Percentiles rank a stretch among this genome's conserved stretches.
phyloP scores from a whole-genome alignment of 306 rosid genomes.

The Biancaea sappan region DNA sequence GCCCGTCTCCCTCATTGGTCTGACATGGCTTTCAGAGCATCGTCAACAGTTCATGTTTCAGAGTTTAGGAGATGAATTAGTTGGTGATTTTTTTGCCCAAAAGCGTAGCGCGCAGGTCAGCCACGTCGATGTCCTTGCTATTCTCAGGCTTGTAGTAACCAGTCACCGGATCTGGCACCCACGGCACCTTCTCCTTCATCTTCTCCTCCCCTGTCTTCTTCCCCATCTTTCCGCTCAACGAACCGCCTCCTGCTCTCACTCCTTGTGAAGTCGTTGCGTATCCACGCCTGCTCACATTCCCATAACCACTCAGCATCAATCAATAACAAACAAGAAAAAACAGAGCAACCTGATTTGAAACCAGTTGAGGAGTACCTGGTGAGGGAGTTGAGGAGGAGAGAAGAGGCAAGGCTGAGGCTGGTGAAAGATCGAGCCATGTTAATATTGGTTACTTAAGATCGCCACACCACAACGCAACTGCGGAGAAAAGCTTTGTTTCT shows the following conservation, averaged over 20 bases:
- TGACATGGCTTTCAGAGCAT: no score
- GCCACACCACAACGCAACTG: no score
- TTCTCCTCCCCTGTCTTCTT: constrained; percentile 54
- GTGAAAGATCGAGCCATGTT: constrained; percentile 80
- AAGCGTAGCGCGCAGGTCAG: constrained; percentile 68
- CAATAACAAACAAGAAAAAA: no score
- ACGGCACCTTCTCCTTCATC: constrained; percentile 57
- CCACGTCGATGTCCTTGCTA: constrained; percentile 60
- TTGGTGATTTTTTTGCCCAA: constrained; percentile 47
- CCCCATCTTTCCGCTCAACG: constrained; percentile 32
- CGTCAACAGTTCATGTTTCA: no score
- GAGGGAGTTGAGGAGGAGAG: constrained; percentile 45
- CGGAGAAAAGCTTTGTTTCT: no score
- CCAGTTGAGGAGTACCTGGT: constrained; percentile 49
- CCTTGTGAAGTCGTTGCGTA: constrained; percentile 51
- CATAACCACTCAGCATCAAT: no score
- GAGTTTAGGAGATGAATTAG: neutral
- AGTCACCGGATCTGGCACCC: constrained; percentile 92
- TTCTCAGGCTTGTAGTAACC: constrained; percentile 82
- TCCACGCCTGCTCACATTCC: constrained; percentile 70
- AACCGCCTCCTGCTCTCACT: constrained; percentile 38
- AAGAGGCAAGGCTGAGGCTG: constrained; percentile 53
- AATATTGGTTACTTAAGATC: no score
- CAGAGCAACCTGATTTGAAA: no score
- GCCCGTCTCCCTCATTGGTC: neutral